Base-by-base conservation (phyloP, 352 stramenopile genomes). In the Phytophthora rubi region DNA sequence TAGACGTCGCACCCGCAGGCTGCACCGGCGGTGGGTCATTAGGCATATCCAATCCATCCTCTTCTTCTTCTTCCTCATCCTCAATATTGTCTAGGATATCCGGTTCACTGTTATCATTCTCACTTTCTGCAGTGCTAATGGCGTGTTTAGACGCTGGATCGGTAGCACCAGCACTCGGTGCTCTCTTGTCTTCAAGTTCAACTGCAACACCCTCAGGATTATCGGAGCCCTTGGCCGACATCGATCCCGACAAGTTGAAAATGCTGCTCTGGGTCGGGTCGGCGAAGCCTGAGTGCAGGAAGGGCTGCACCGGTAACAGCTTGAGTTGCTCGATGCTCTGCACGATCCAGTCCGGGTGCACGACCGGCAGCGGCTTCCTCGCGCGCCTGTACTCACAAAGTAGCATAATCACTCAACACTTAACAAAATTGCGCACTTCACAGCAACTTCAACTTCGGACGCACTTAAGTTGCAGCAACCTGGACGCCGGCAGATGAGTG, bases 341-440 rank as follows among this genome's bases (percentile, higher is more conserved):
- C 8, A 95, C 75, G 64, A 99, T 96, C 96, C 96, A 99, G 21
- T 96, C 76, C 0, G 96, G 96, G 56, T 90, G 77, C 26, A 95
- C 86, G 7, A 98, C 89, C 0, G 91, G 94, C 48, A 85, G 76
- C 10, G 80, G 79, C 23, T 78, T 82, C 28, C 72, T 78, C 68
- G 76, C 77, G 37, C 80, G 88, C 68, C 89, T 97, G 51, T 39
- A 54, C 47, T 26, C 47, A 32, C 47, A 7, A 15, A 58, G 48
- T 6, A 62, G 13, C 26, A 69, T 1, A 35, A 28, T 16, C 33
- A 10, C 33, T 37, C 35, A 16, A 6, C 10, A 42, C 35, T 42
- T 42, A 9, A 42, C 35, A 42, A 42, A 37, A 8, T 35, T 35
- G 32, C 32, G 32, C 32, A 10, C 32, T 12, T 37, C 33, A 37